Base-by-base conservation (phyloP, 176 grass and related monocot genomes). In the Pontederia crassipes region DNA sequence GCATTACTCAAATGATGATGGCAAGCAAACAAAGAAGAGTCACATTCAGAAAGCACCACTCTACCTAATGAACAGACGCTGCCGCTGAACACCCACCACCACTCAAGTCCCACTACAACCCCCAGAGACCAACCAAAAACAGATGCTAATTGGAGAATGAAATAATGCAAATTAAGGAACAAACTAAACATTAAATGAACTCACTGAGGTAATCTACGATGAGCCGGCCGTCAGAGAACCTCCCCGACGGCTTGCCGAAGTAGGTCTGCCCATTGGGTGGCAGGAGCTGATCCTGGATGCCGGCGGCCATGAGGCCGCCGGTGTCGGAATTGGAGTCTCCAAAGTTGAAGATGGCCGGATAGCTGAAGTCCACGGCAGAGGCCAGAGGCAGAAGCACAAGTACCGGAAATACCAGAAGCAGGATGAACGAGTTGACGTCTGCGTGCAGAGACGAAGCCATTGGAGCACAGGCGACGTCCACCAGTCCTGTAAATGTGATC, bases 241-340 rank as follows among this genome's bases (percentile, higher is more conserved):
- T 82, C 40, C 93, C 81, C 16, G 81, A 57, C 10, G 93, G 93
- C 27, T 11, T 27, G 53, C 78, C 80, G 81, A 98, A 97, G 81
- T 78, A 98, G 74, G 79, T 85, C 67, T 83, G 70, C 62, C 93
- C 93, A 53, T 98, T 92, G 48, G 93, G 93, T 20, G 84, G 87
- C 29, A 61, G 45, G 71, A 98, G 87, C 18, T 45, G 62, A 81
- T 77, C 72, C 75, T 85, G 84, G 57, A 98, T 75, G 26, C 87
- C 93, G 28, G 81, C 75, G 27, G 93, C 87, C 6, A 92, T 67
- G 74, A 85, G 87, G 5, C 73, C 87, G 28, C 87, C 93, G 8
- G 93, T 98, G 76, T 98, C 93, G 61, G 87, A 92, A 71, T 98
- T 98, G 59, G 93, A 98, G 72, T 98, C 93, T 8, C 93, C 93